Conservation (phyloP, 2,329 filamentous ascomycete genomes). For the Epichloe gansuensis region DNA sequence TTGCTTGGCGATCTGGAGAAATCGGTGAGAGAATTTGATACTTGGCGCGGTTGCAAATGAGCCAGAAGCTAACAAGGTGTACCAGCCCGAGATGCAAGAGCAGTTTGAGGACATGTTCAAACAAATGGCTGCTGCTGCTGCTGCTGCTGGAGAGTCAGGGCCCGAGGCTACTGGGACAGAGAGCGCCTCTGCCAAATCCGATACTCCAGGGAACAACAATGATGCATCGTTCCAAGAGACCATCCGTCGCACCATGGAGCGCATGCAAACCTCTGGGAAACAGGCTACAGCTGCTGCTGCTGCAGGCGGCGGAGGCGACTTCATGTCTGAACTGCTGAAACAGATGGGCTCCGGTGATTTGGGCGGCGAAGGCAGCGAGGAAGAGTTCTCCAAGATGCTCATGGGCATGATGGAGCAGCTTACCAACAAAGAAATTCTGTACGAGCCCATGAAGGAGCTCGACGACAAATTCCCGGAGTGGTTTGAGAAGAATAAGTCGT, state of each 20-base stretch:
- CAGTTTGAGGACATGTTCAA: conserved; percentile 71
- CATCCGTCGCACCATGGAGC: conserved; percentile 86
- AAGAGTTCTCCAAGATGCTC: conserved; percentile 88
- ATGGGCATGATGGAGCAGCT: conserved; percentile 98
- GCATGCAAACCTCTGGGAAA: conserved; percentile 82
- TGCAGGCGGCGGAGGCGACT: conserved; percentile 57
- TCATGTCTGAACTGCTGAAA: conserved; percentile 85
- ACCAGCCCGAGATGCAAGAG: conserved; percentile 56
- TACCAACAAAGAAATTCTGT: conserved; percentile 94
- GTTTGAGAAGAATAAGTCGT: conserved; percentile 64
- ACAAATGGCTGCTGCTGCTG: conserved; percentile 46
- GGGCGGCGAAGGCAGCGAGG: conserved; percentile 50
- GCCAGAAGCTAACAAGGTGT: neutral
- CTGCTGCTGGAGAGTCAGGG: conserved; percentile 17
- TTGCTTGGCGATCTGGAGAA: conserved; percentile 60
- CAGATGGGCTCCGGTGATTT: conserved; percentile 54
- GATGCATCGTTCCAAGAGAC: conserved; percentile 74
- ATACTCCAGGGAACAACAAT: conserved; percentile 23
- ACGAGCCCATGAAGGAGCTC: conserved; percentile 97
- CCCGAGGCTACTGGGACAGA: conserved; percentile 1
- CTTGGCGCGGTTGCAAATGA: neutral
- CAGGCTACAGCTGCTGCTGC: conserved; percentile 69
- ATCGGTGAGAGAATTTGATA: conserved; percentile 29
- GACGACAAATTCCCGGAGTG: conserved; percentile 84
- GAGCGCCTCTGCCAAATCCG: conserved; percentile 15